phyloP scores from a whole-genome alignment of 1,139 yeast species.

The Blastobotrys serpentis region DNA sequence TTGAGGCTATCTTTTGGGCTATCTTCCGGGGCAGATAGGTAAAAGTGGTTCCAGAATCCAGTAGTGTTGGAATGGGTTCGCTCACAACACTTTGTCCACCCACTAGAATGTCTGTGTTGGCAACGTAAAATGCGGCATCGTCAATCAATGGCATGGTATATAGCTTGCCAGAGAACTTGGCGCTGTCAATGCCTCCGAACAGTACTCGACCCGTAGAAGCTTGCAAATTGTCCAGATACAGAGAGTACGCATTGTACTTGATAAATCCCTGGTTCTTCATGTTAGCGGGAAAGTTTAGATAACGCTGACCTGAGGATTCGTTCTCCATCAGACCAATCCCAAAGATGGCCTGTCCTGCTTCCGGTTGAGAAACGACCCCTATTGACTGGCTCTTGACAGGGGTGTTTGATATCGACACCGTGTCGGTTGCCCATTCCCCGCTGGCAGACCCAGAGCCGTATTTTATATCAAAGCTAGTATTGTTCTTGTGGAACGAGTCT shows the following conservation, averaged over 20 bases:
- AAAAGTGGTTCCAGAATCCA: conserved; percentile 73
- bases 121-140: conserved; percentile 22
- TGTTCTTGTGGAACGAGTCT: conserved; percentile 24
- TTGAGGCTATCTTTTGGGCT: conserved; percentile 26
- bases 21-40: conserved; percentile 49
- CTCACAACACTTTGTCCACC: conserved; percentile 13
- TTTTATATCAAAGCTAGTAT: conserved; percentile 25
- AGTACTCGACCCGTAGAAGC: conserved; percentile 49
- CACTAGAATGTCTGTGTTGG: conserved; percentile 20
- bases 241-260: conserved; percentile 50
- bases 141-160: conserved; percentile 31
- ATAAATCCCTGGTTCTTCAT: conserved; percentile 36
- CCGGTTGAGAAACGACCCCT: conserved; percentile 47
- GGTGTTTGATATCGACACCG: conserved; percentile 41
- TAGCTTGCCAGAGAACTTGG: conserved; percentile 51
- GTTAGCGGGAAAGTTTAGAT: conserved; percentile 28
- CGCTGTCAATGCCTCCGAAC: conserved; percentile 61
- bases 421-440: conserved; percentile 53
- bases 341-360: conserved; percentile 49
- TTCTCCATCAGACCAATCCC: conserved; percentile 52
- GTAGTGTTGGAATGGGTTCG: conserved; percentile 40
- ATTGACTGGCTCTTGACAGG: conserved; percentile 43
- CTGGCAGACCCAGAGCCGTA: conserved; percentile 32
- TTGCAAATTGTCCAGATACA: conserved; percentile 47
- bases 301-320: conserved; percentile 34